Percentiles rank a stretch among this genome's conserved stretches.
Evolutionary conservation across 192 early-diverging fungal species (phyloP).

Genomic region (Piromyces finnis): DNA sequence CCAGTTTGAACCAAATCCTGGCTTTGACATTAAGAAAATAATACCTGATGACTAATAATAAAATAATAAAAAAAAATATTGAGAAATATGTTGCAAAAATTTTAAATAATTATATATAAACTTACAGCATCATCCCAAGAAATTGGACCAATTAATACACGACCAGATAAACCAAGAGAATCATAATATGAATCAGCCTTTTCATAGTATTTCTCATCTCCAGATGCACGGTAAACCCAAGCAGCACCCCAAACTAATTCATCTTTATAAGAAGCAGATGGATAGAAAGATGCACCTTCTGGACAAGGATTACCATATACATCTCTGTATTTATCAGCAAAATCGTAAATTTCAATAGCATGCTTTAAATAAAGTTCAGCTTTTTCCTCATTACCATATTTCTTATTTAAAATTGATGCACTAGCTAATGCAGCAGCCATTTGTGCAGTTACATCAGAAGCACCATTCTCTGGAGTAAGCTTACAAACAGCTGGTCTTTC

Average conservation of each 20-base stretch:
- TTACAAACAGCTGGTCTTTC: neutral
- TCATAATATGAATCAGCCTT: neutral
- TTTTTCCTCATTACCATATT: neutral
- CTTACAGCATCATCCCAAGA: neutral
- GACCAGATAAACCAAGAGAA: neutral
- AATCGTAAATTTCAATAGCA: neutral
- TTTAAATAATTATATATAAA: neutral
- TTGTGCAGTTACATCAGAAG: neutral
- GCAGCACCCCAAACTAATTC: neutral
- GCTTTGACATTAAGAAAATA: neutral
- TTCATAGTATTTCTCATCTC: neutral
- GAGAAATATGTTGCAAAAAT: no score
- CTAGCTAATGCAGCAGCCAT: neutral
- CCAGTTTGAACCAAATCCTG: neutral
- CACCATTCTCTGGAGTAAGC: neutral
- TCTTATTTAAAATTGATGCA: neutral
- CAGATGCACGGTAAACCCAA: neutral
- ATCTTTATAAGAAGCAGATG: neutral
- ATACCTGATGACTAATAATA: neutral
- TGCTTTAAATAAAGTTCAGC: neutral
- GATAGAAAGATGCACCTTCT: neutral
- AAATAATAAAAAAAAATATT: no score
- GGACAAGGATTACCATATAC: neutral
- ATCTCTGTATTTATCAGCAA: neutral
- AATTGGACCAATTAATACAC: neutral